Evolutionary conservation across 179 eudicot genomes (phyloP).

Genomic region (Corrigiola litoralis): DNA sequence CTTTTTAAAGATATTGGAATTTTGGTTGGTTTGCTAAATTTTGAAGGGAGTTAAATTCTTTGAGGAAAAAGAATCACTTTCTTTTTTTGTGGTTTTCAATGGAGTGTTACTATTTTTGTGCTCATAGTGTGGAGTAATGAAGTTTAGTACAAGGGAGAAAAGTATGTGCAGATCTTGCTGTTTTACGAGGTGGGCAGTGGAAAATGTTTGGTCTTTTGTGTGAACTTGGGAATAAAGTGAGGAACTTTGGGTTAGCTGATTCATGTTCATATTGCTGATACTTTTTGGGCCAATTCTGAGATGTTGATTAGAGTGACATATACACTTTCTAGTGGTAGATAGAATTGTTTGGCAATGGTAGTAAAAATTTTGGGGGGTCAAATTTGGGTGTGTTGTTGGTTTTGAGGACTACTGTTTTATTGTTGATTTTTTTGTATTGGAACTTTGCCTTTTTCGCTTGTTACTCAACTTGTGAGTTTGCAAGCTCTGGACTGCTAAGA

Average conservation of each 20-base stretch:
- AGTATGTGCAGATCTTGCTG: conserved; percentile 22
- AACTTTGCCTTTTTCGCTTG: too few species aligned
- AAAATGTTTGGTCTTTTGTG: conserved; percentile 8
- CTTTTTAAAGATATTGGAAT: too few species aligned
- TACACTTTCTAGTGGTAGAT: not conserved
- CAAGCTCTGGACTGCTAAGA: not conserved
- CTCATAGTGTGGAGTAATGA: not conserved
- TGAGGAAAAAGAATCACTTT: too few species aligned
- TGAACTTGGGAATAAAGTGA: not conserved
- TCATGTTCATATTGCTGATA: not conserved
- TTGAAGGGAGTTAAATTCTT: not conserved
- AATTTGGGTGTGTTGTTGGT: not conserved
- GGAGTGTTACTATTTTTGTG: not conserved
- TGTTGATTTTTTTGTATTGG: not conserved
- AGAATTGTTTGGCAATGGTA: conserved; percentile 20
- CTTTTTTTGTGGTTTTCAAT: too few species aligned
- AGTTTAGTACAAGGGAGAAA: not conserved
- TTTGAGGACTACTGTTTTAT: conserved; percentile 1
- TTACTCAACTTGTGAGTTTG: too few species aligned
- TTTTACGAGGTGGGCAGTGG: not conserved
- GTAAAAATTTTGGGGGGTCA: not conserved
- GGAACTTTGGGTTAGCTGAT: not conserved
- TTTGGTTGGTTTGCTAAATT: not conserved
- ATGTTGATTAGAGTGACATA: not conserved
- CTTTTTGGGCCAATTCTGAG: not conserved